A percentile compares a stretch with the other conserved stretches of the same genome.
These are phyloP conservation scores for Colletotrichum neosansevieriae DNA, from an alignment of 2,329 filamentous ascomycete species.

Conservation along the genomic window DNA sequence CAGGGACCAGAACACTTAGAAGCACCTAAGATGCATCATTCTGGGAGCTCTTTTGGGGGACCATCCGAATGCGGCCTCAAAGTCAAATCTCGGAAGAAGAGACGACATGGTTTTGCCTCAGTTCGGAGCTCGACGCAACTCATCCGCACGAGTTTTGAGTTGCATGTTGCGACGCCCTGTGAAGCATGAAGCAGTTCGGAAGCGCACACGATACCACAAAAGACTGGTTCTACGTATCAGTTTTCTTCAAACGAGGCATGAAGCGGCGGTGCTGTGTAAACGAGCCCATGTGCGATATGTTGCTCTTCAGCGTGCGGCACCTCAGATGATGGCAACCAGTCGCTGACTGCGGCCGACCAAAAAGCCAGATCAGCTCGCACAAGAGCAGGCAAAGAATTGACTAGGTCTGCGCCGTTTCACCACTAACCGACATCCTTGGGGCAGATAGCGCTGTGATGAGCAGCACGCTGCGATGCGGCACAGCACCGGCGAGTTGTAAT, in stretches of 20 bases:
- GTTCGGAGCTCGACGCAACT: not conserved
- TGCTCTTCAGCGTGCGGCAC: no score
- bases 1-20: not conserved
- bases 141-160: not conserved
- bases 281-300: no score
- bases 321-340: not conserved
- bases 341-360: not conserved
- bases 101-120: conserved; percentile 2
- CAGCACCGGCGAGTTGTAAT: not conserved
- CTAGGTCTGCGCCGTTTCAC: not conserved
- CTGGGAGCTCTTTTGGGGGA: not conserved
- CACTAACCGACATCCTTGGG: not conserved
- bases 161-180: not conserved
- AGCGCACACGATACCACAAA: not conserved
- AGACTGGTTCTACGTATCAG: not conserved
- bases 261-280: not conserved
- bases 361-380: not conserved
- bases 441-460: not conserved
- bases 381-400: not conserved
- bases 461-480: not conserved
- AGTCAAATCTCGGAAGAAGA: not conserved
- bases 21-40: not conserved
- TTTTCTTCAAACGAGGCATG: not conserved
- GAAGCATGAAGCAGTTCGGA: no score
- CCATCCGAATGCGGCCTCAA: not conserved